Percentiles rank a stretch among this genome's conserved stretches.
These are phyloP conservation scores for Panicum hallii DNA, from an alignment of 202 grass and related monocot species.

Conservation along the genomic window DNA sequence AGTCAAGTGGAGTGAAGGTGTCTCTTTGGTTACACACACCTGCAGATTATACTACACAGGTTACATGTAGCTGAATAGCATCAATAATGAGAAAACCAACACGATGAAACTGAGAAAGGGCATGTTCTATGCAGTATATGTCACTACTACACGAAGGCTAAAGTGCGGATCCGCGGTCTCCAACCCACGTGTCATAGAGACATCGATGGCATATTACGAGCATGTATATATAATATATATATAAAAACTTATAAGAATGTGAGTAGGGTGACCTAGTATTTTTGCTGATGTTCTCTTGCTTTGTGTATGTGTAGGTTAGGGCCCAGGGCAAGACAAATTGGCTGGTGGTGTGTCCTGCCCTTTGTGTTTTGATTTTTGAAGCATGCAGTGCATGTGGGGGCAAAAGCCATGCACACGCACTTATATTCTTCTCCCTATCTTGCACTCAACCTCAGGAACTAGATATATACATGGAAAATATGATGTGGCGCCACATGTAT, in stretches of 20 bases:
- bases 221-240: background rate
- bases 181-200: background rate
- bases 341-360: constrained; percentile 2
- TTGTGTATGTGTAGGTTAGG: background rate
- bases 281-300: background rate
- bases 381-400: constrained; percentile 39
- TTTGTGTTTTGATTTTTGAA: constrained; percentile 1
- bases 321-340: constrained; percentile 19
- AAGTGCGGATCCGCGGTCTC: too few species aligned
- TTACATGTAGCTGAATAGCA: background rate
- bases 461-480: background rate
- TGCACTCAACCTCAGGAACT: constrained; percentile 2
- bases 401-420: constrained; percentile 6
- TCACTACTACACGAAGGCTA: background rate
- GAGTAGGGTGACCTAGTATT: background rate
- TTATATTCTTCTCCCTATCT: constrained; percentile 21
- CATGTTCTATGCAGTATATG: background rate
- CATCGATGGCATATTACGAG: background rate
- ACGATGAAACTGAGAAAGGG: background rate
- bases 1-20: background rate
- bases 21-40: constrained; percentile 19
- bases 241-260: background rate
- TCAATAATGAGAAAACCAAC: background rate
- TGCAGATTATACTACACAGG: constrained; percentile 9
- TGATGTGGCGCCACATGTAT: constrained; percentile 11